phyloP scores from a whole-genome alignment of 768 basidiomycete genomes.

The button mushroom (Agaricus bisporus) region DNA sequence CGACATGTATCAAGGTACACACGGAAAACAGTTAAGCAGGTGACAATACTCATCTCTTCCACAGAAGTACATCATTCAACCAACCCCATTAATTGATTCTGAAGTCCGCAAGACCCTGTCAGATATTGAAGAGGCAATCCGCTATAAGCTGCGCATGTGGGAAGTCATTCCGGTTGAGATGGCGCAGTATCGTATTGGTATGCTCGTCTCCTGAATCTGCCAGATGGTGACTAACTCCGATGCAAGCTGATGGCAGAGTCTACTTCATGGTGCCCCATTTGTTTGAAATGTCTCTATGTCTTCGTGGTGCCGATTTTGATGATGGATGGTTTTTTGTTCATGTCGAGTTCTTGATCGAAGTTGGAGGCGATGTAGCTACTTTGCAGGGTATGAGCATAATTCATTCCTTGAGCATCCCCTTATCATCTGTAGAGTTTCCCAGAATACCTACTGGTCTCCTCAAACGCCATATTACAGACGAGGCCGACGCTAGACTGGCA shows the following conservation, averaged over 20 bases:
- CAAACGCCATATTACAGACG: constrained; percentile 64
- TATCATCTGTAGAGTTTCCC: constrained; percentile 57
- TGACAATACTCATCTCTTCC: constrained; percentile 9
- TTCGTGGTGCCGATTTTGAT: constrained; percentile 59
- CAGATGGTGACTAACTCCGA: constrained; percentile 15
- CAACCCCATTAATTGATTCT: constrained; percentile 56
- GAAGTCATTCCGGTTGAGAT: constrained; percentile 84
- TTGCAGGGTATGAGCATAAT: constrained; percentile 47
- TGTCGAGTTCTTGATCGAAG: constrained; percentile 66
- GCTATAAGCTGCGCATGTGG: constrained; percentile 69
- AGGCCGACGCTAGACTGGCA: constrained; percentile 63
- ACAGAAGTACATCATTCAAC: constrained; percentile 69
- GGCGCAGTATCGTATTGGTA: constrained; percentile 64
- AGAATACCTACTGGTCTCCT: constrained; percentile 55
- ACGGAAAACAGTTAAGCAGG: constrained; percentile 8
- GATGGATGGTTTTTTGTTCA: constrained; percentile 86
- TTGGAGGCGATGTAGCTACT: constrained; percentile 69
- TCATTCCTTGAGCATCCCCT: background rate
- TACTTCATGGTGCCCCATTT: constrained; percentile 67
- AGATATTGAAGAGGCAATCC: constrained; percentile 73
- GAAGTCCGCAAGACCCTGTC: constrained; percentile 59
- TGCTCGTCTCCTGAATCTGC: background rate
- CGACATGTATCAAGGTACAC: constrained; percentile 70
- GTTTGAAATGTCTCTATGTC: constrained; percentile 69
- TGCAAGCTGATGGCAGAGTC: constrained; percentile 67